Percentiles rank a stretch among this genome's conserved stretches.
These are phyloP conservation scores for Mycena kentingensis DNA, from an alignment of 768 basidiomycete genomes.

Conservation along the genomic window DNA sequence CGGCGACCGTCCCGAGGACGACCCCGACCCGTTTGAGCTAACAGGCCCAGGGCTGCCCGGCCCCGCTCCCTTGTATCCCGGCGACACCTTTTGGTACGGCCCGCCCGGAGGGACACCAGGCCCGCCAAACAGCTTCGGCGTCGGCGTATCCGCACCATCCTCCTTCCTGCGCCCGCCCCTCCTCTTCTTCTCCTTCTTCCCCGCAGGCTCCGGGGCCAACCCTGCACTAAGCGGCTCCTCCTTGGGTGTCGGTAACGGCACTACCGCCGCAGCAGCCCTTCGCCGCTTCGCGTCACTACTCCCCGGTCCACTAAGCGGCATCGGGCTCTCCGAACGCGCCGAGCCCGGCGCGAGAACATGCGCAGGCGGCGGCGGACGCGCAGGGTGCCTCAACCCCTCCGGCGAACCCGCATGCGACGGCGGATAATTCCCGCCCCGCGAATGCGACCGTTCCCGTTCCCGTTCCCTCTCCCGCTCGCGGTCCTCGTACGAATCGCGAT, in stretches of 20 bases:
- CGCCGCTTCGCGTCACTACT: constrained; percentile 31
- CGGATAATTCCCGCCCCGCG: constrained; percentile 39
- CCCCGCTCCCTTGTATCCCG: constrained; percentile 13
- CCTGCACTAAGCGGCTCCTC: constrained; percentile 38
- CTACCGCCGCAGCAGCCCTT: constrained; percentile 37
- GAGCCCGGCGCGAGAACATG: constrained; percentile 8
- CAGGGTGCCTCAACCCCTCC: constrained; percentile 26
- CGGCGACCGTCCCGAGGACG: constrained; percentile 71
- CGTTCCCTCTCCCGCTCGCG: neutral
- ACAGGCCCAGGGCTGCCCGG: constrained; percentile 59
- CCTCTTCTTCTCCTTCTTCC: constrained; percentile 63
- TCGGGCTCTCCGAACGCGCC: constrained; percentile 45
- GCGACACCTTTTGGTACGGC: constrained; percentile 36
- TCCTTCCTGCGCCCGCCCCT: constrained; percentile 47
- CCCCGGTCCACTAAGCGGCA: constrained; percentile 1
- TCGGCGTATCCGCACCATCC: constrained; percentile 45
- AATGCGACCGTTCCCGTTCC: constrained; percentile 30
- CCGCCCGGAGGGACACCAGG: constrained; percentile 6
- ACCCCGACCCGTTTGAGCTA: constrained; percentile 67
- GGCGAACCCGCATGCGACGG: constrained; percentile 37
- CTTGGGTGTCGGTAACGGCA: no score
- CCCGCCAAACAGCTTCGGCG: constrained; percentile 42
- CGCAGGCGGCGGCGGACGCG: constrained; percentile 29
- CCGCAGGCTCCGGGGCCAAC: constrained; percentile 39
- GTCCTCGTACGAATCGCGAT: constrained; percentile 35